Conservation (phyloP, 148 eudicot species). For the Nepenthes gracilis region DNA sequence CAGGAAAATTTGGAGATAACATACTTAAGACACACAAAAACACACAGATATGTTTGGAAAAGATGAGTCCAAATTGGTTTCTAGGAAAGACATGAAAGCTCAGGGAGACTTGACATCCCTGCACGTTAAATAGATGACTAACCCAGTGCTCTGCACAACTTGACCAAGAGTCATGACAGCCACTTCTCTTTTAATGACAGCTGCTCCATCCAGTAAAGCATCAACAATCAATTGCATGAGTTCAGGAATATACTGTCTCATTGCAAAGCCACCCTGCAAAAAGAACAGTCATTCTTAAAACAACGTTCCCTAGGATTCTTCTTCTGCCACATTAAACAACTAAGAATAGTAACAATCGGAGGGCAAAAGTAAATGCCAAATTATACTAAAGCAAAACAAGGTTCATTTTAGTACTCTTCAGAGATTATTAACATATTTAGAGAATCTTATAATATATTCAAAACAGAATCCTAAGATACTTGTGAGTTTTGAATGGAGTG, state of each 20-base stretch:
- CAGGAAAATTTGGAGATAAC: too few relatives aligned
- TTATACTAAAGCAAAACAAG: too few relatives aligned
- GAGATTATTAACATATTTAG: not conserved
- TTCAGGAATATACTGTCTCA: constrained; percentile 80
- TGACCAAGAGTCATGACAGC: constrained; percentile 98
- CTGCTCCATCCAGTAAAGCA: constrained; percentile 91
- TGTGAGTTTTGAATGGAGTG: too few relatives aligned
- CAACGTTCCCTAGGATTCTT: too few relatives aligned
- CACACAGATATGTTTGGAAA: too few relatives aligned
- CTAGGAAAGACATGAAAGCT: not conserved
- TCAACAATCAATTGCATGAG: constrained; percentile 93
- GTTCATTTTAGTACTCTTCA: not conserved
- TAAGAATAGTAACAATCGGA: not conserved
- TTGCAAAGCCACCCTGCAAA: constrained; percentile 91
- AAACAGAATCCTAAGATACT: too few relatives aligned
- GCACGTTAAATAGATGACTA: constrained; percentile 10
- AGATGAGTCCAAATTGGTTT: too few relatives aligned
- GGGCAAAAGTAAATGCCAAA: too few relatives aligned
- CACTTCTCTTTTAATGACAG: constrained; percentile 92
- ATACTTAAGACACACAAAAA: too few relatives aligned
- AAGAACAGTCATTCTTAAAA: not conserved
- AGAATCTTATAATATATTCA: not conserved
- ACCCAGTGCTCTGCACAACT: constrained; percentile 99
- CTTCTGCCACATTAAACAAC: too few relatives aligned
- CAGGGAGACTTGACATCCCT: not conserved